Evolutionary conservation across 1,284 basidiomycete species (phyloP).

Genomic region (Rhodotorula sp.): DNA sequence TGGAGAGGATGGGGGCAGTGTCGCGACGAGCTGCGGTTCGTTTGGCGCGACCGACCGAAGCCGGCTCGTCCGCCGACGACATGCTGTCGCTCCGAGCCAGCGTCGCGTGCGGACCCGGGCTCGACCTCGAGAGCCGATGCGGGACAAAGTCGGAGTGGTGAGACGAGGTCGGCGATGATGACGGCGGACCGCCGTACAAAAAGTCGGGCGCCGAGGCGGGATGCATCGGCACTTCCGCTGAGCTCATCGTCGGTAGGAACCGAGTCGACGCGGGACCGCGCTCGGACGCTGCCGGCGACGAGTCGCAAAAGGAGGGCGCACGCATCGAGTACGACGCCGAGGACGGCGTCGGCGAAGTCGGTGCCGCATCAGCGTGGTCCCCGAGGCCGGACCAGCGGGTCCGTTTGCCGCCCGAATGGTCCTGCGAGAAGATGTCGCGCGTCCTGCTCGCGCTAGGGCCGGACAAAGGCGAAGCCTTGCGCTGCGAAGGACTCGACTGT

Average conservation of each 20-base stretch:
- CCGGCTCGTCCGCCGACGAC: constrained; percentile 1
- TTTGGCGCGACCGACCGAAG: background rate
- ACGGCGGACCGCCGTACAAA: constrained; percentile 28
- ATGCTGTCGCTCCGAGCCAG: constrained; percentile 6
- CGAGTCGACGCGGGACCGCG: constrained; percentile 12
- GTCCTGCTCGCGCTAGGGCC: constrained; percentile 10
- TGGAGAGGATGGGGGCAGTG: constrained; percentile 2
- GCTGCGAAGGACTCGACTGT: constrained; percentile 26
- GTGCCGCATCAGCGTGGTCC: background rate
- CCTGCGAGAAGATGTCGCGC: constrained; percentile 26
- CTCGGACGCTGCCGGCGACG: constrained; percentile 33
- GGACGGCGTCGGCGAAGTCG: constrained; percentile 34
- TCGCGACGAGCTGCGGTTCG: constrained; percentile 13
- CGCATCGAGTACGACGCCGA: constrained; percentile 26
- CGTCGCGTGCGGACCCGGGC: constrained; percentile 19
- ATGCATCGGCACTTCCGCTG: constrained; percentile 9
- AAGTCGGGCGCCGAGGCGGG: constrained; percentile 38
- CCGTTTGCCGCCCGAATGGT: constrained; percentile 20
- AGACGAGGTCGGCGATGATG: constrained; percentile 30
- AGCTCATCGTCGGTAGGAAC: background rate
- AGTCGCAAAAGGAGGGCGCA: constrained; percentile 42
- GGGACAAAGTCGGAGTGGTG: constrained; percentile 32
- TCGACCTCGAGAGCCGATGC: constrained; percentile 24
- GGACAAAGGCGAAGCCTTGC: constrained; percentile 17
- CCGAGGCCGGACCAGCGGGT: constrained; percentile 20